Conservation (phyloP, 2,329 filamentous ascomycete genomes). For the Didymella segeticola region DNA sequence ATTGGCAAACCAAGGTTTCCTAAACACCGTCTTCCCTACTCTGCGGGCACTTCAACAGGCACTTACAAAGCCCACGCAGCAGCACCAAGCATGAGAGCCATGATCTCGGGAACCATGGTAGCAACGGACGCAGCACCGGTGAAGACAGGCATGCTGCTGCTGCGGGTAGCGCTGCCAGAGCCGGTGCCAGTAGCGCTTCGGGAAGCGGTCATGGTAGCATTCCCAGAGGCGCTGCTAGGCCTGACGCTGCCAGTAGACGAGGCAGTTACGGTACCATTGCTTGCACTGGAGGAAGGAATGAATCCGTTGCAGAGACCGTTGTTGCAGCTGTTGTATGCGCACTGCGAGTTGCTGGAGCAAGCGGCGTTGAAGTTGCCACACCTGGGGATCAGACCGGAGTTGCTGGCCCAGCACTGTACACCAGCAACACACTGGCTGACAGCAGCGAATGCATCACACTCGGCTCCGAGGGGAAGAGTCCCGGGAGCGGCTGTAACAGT, state of each 20-base stretch:
- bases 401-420: slow-evolving; percentile 25
- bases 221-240: not conserved
- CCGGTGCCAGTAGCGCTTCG: not conserved
- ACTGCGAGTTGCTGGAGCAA: slow-evolving; percentile 21
- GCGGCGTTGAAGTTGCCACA: slow-evolving; percentile 31
- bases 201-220: not conserved
- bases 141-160: slow-evolving; percentile 16
- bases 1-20: not conserved
- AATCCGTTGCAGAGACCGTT: slow-evolving; percentile 25
- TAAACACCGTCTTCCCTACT: not conserved
- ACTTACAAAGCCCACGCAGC: slow-evolving; percentile 23
- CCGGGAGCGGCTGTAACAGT: slow-evolving; percentile 22
- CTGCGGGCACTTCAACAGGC: too few species aligned
- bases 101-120: slow-evolving; percentile 13
- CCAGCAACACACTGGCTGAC: slow-evolving; percentile 19
- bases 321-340: slow-evolving; percentile 26
- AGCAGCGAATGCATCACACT: slow-evolving; percentile 21
- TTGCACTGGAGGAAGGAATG: slow-evolving; percentile 4
- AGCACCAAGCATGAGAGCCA: slow-evolving; percentile 21
- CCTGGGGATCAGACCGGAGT: slow-evolving; percentile 16
- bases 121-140: slow-evolving; percentile 25
- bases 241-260: slow-evolving; percentile 7
- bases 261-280: slow-evolving; percentile 12
- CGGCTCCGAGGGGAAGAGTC: slow-evolving; percentile 23
- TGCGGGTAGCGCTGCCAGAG: not conserved